Base-by-base conservation (phyloP, 2,329 filamentous ascomycete genomes). In the Colletotrichum paranaense region DNA sequence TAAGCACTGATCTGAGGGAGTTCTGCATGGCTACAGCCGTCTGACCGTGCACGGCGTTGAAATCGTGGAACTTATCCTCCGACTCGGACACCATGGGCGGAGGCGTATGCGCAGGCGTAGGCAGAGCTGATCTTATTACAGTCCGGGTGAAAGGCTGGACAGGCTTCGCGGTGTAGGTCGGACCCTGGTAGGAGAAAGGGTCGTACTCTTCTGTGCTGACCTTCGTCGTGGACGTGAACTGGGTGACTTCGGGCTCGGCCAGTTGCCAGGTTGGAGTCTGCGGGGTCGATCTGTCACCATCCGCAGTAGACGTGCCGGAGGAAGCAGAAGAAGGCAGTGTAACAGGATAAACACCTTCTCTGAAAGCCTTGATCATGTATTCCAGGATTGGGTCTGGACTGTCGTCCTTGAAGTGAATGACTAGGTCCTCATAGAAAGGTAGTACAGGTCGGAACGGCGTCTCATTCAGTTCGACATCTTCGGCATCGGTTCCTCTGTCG, bases 11-110 rank as follows among this genome's bases (percentile, higher is more conserved):
- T 3, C 91, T 86, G 19, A 92, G 79, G 0, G 86, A 85, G 76
- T 92, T 91, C 75, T 92, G 91, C 6, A 90, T 81, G 1, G 83
- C 82, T 4, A 91, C 84, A 1, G 88, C 86, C 3, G 87, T 89
- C 68, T 86, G 83, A 28, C 82, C 81, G 22, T 80, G 77, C 3
- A 78, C 78, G 2, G 84, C 81, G 12, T 80, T 77, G 65, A 91
- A 84, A 7, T 86, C 84, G 72, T 86, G 83, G 57, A 90, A 86
- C 67, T 80, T 84, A 38, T 81, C 82, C 26, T 82, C 80, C 7
- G 62, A n/a, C 53, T 77, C 74, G 76, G 74, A 75, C n/a, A 76
- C 58, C 19, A 67, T 71, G 3, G 82, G 82, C 0, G 84, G 81
- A 8, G 86, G 84, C 4, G 86, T 86, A n/a, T 82, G 80, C 3